Conservation (phyloP, 768 basidiomycete genomes). For the Exidia glandulosa region DNA sequence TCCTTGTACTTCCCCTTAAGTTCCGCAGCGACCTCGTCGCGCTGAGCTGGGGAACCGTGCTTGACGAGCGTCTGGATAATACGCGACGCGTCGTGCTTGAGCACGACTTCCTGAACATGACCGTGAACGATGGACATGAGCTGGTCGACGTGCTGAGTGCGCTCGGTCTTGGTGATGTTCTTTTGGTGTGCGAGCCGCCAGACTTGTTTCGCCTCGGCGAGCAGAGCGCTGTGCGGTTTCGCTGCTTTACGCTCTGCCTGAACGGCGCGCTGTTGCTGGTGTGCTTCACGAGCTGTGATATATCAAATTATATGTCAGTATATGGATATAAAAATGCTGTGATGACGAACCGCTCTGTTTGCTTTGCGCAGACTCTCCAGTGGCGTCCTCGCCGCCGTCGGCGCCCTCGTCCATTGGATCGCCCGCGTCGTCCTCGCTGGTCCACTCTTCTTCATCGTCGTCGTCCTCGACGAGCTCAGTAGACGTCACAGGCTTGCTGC, state of each 20-base stretch:
- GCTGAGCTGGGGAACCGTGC: slow-evolving; percentile 60
- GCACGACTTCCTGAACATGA: slow-evolving; percentile 72
- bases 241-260: slow-evolving; percentile 61
- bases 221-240: slow-evolving; percentile 64
- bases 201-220: slow-evolving; percentile 59
- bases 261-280: slow-evolving; percentile 56
- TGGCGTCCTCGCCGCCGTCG: slow-evolving; percentile 20
- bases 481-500: slow-evolving; percentile 51
- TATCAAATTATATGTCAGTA: neutral
- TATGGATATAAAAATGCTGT: neutral
- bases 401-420: slow-evolving; percentile 26
- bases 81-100: slow-evolving; percentile 87
- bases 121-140: slow-evolving; percentile 73
- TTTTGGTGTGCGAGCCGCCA: slow-evolving; percentile 72
- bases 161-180: slow-evolving; percentile 55
- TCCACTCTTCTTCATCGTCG: slow-evolving; percentile 21
- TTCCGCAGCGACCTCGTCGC: slow-evolving; percentile 73
- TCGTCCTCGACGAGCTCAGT: slow-evolving; percentile 28
- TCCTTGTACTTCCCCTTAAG: slow-evolving; percentile 70
- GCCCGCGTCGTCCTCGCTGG: no score
- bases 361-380: slow-evolving; percentile 16
- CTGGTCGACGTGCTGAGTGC: slow-evolving; percentile 60
- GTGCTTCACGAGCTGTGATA: slow-evolving; percentile 55
- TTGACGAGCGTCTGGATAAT: slow-evolving; percentile 77
- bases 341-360: neutral